phyloP scores from a whole-genome alignment of 2,329 filamentous ascomycete species.

The Chaetomium globosum region DNA sequence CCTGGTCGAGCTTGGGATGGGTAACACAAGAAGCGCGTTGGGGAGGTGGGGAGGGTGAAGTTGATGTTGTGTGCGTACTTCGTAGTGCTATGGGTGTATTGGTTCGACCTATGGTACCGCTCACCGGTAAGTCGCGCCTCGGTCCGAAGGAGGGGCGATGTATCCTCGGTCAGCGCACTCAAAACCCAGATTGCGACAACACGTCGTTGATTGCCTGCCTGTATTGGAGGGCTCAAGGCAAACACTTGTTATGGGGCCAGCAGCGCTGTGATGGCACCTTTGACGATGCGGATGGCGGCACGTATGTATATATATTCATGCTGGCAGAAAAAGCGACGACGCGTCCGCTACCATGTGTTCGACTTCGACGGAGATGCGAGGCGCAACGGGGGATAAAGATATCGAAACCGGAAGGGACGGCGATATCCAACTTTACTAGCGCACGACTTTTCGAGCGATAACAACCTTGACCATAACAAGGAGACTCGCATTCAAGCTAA shows the following conservation, averaged over 20 bases:
- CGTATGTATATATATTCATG: not conserved
- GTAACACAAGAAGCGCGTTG: constrained; percentile 11
- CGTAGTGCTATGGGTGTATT: not conserved
- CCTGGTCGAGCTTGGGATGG: not conserved
- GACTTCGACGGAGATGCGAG: not conserved
- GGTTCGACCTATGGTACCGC: constrained; percentile 10
- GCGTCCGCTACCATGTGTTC: not conserved
- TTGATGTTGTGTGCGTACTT: not conserved
- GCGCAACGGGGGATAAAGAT: not conserved
- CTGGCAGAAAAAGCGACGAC: not conserved
- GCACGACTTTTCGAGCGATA: not conserved
- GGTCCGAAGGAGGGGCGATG: constrained; percentile 27
- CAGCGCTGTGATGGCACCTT: not conserved
- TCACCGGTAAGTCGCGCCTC: constrained; percentile 15
- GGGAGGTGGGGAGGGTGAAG: not conserved
- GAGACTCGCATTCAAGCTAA: not conserved
- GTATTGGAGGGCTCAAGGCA: not conserved
- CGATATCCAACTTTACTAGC: not conserved
- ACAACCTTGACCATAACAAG: not conserved
- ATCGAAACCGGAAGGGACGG: not conserved
- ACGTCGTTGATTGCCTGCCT: not conserved
- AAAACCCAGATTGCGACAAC: not conserved
- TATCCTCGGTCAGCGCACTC: constrained; percentile 21
- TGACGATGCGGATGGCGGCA: not conserved
- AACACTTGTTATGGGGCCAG: not conserved